Conservation (phyloP, 495 filamentous ascomycete species). For the Penicillium daleae region DNA sequence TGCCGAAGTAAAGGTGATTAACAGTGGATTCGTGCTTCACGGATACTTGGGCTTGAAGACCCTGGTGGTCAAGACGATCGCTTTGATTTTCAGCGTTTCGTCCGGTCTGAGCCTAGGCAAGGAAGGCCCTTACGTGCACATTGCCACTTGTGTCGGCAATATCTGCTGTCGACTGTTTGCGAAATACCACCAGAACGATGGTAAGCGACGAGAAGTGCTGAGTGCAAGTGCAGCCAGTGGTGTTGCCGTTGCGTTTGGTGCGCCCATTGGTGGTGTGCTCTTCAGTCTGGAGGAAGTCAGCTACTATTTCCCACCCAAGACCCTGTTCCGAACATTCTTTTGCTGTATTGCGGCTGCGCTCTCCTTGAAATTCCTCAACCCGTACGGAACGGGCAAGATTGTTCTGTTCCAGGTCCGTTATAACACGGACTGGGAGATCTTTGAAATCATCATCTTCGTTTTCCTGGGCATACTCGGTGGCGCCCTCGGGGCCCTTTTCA, state of each 20-base stretch:
- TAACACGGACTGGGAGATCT: constrained; percentile 89
- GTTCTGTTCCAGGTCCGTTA: constrained; percentile 96
- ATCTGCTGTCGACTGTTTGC: constrained; percentile 89
- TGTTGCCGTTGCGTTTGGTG: constrained; percentile 93
- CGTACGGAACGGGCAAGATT: constrained; percentile 94
- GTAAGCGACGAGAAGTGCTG: constrained; percentile 85
- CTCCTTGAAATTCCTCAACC: constrained; percentile 91
- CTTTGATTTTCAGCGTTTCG: constrained; percentile 83
- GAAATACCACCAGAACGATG: constrained; percentile 95
- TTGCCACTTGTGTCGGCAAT: constrained; percentile 93
- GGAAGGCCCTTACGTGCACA: constrained; percentile 97
- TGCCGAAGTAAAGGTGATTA: constrained; percentile 95
- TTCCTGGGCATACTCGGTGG: constrained; percentile 84
- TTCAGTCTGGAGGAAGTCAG: constrained; percentile 94
- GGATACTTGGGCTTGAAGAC: constrained; percentile 92
- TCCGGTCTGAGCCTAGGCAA: constrained; percentile 94
- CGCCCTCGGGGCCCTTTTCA: constrained; percentile 85
- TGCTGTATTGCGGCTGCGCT: constrained; percentile 93
- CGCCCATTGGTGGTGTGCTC: constrained; percentile 88
- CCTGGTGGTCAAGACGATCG: constrained; percentile 81
- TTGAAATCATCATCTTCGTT: constrained; percentile 86
- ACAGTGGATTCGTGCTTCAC: constrained; percentile 96
- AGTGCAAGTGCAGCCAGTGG: constrained; percentile 91
- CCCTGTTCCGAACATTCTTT: constrained; percentile 96
- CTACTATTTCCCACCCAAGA: constrained; percentile 99